Evolutionary conservation across 2,329 filamentous ascomycete genomes (phyloP).

Genomic region (Nothomitra cinnamomea): DNA sequence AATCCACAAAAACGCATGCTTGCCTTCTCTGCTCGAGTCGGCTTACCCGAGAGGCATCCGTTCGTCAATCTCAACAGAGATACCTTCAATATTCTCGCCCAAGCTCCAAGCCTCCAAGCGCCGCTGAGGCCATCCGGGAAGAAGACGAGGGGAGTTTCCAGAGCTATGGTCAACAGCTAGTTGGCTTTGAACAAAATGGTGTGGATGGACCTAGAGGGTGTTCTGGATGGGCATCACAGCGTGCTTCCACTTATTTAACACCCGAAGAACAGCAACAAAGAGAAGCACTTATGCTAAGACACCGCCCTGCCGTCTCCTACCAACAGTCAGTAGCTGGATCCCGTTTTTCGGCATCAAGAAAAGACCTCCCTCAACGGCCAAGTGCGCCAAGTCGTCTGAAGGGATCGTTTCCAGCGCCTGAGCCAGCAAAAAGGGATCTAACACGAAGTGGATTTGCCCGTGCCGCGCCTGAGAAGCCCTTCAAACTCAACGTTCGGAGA

Average conservation of each 20-base stretch:
- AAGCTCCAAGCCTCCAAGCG: not conserved
- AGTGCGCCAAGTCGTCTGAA: too few relatives aligned
- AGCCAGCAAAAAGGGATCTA: too few relatives aligned
- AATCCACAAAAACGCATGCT: not conserved
- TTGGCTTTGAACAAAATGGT: not conserved
- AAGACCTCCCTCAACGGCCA: too few relatives aligned
- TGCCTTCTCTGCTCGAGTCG: conserved; percentile 1
- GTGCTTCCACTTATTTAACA: not conserved
- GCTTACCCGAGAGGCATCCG: not conserved
- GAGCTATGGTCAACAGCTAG: not conserved
- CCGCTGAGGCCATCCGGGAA: not conserved
- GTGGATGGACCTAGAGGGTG: not conserved
- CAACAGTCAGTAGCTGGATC: not conserved
- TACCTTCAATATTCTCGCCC: not conserved
- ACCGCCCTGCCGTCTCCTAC: not conserved
- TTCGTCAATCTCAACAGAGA: not conserved
- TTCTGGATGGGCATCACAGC: not conserved
- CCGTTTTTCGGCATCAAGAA: too few relatives aligned
- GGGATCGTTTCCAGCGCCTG: too few relatives aligned
- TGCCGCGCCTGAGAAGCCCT: too few relatives aligned
- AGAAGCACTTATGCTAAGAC: not conserved
- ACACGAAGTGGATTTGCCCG: too few relatives aligned
- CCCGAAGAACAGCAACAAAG: not conserved
- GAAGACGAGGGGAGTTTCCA: not conserved
- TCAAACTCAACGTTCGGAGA: too few relatives aligned